phyloP scores from a whole-genome alignment of 2,329 filamentous ascomycete genomes.

The Cladosporium cucumerinum region DNA sequence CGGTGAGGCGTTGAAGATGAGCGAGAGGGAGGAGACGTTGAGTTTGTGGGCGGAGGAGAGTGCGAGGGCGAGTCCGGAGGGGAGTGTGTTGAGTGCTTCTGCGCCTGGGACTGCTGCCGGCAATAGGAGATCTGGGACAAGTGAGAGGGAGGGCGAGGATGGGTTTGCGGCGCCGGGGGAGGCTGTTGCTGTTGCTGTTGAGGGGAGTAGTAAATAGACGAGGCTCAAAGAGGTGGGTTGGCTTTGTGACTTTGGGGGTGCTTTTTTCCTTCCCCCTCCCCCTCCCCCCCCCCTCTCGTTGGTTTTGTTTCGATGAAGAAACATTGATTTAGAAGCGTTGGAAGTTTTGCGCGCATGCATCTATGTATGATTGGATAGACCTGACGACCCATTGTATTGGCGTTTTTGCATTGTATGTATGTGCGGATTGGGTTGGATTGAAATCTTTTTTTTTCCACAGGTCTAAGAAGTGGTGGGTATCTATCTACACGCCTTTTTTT shows the following conservation, averaged over 20 bases:
- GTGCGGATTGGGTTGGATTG: not conserved
- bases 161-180: not conserved
- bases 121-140: not conserved
- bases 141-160: not conserved
- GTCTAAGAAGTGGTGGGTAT: not conserved
- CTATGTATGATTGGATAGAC: not conserved
- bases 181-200: conserved; percentile 5
- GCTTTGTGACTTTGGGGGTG: not conserved
- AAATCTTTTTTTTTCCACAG: not conserved
- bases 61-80: conserved; percentile 6
- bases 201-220: not conserved
- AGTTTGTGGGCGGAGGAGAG: conserved; percentile 9
- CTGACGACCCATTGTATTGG: not conserved
- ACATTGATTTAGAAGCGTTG: not conserved
- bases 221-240: not conserved
- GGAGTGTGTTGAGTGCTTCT: not conserved
- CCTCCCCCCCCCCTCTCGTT: no score
- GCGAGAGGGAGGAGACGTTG: conserved; percentile 62
- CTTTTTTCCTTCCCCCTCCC: no score
- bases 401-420: not conserved
- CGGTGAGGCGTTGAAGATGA: conserved; percentile 76
- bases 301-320: not conserved
- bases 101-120: not conserved
- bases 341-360: not conserved
- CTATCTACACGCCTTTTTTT: not conserved